Evolutionary conservation across 345 rosid species (phyloP).

Genomic region (Eucalyptus brandiana): DNA sequence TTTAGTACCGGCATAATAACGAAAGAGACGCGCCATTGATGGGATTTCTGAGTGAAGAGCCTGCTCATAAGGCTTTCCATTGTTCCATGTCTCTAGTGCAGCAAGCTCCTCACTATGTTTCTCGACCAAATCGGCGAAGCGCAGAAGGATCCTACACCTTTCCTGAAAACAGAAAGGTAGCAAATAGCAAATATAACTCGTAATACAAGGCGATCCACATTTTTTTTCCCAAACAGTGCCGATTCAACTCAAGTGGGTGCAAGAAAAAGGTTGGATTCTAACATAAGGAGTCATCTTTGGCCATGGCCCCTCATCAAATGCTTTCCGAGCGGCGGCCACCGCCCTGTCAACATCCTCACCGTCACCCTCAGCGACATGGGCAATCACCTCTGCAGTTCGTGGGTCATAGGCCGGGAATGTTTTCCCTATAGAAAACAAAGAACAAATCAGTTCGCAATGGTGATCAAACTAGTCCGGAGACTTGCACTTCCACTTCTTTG

Average conservation of each 20-base stretch:
- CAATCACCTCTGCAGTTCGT: constrained; percentile 35
- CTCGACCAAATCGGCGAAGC: constrained; percentile 79
- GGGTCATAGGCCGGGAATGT: constrained; percentile 40
- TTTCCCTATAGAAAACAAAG: constrained; percentile 13
- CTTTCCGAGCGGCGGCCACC: constrained; percentile 40
- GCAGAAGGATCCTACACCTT: constrained; percentile 51
- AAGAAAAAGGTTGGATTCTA: background rate
- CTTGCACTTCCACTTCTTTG: background rate
- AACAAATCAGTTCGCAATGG: background rate
- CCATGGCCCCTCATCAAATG: constrained; percentile 58
- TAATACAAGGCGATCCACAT: background rate
- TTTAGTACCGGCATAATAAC: constrained; percentile 59
- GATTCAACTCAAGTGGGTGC: background rate
- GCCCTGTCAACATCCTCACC: constrained; percentile 39
- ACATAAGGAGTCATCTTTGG: constrained; percentile 39
- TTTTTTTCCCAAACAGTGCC: background rate
- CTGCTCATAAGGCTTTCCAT: constrained; percentile 76
- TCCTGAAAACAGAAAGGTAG: constrained; percentile 34
- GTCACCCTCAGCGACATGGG: constrained; percentile 44
- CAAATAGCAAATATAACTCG: background rate
- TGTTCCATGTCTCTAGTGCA: constrained; percentile 81
- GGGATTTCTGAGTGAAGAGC: constrained; percentile 46
- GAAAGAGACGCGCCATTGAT: constrained; percentile 48
- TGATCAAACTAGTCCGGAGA: background rate
- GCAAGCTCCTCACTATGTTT: constrained; percentile 74